Evolutionary conservation across 352 stramenopile genomes (phyloP).

Genomic region (Discostella stelligera): DNA sequence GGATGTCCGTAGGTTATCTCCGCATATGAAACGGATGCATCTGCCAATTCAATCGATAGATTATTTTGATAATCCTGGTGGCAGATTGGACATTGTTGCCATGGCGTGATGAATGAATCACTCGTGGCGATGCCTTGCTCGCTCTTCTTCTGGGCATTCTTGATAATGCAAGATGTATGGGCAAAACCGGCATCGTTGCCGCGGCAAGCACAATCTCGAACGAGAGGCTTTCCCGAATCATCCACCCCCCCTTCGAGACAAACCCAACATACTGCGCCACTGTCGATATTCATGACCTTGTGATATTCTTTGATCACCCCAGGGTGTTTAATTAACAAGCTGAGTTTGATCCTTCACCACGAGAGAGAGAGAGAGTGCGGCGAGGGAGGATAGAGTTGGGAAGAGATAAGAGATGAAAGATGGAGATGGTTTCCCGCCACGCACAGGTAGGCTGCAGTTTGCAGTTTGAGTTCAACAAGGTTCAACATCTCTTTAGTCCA

Average conservation of each 20-base stretch:
- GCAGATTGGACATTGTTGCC: constrained; percentile 16
- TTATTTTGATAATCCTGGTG: constrained; percentile 3
- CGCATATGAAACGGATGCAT: constrained; percentile 5
- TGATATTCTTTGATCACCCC: no score
- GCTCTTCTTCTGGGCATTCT: constrained; percentile 22
- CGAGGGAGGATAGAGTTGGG: no score
- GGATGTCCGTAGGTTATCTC: neutral
- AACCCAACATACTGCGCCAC: constrained; percentile 11
- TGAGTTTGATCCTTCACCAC: no score
- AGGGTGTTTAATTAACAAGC: no score
- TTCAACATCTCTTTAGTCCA: no score
- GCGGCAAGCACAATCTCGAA: constrained; percentile 21
- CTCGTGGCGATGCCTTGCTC: neutral
- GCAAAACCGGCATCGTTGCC: constrained; percentile 19
- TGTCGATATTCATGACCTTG: neutral
- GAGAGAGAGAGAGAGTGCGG: no score
- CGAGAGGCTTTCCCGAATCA: constrained; percentile 5
- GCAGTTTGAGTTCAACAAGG: no score
- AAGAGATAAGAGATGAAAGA: no score
- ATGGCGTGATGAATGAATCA: constrained; percentile 1
- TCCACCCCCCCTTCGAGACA: constrained; percentile 22
- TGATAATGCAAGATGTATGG: constrained; percentile 17
- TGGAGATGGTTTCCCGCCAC: no score
- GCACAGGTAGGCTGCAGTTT: no score
- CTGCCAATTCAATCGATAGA: constrained; percentile 12